Base-by-base conservation (phyloP, 352 stramenopile species). In the Globisporangium recalcitrans region DNA sequence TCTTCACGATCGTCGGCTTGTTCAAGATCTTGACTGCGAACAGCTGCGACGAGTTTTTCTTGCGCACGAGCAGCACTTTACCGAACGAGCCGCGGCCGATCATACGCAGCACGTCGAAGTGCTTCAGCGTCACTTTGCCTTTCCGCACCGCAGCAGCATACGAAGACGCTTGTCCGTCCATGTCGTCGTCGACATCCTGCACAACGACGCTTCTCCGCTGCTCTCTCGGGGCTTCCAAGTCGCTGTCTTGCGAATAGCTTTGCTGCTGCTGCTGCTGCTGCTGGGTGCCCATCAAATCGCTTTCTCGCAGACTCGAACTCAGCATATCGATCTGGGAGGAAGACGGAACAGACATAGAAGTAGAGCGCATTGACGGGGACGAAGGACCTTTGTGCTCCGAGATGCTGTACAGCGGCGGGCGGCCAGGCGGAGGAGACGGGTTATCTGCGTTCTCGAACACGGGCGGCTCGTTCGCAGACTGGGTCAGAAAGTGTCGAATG, bases 81-180 rank as follows among this genome's bases (percentile, higher is more conserved):
- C 93, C 93, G 47, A 98, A 98, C 21, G 79, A 93, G 2, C 93
- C 93, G 58, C 93, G 91, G 51, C 93, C 93, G 36, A 98, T 89
- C 73, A 98, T 91, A n/a, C 89, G 82, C 42, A 96, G 58, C 61
- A 96, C 75, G 56, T 96, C 84, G 65, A 97, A 97, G 58, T 95
- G 77, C 62, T 87, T 77, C n/a, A 96, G 73, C 16, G 85, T 90
- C 22, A 94, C 73, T 70, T 91, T 91, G 32, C 56, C 52, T 52
- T 62, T 73, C 49, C 58, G 58, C 29, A 46, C 16, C 3, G 38
- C 38, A 22, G 38, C 38, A 46, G 51, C 13, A 19, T 40, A 38
- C 24, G 32, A 38, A 13, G 27, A 34, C 10, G 49, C 55, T 13
- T 71, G 57, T 2, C 64, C 61, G 22, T 85, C 72, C 40, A 77